phyloP scores from a whole-genome alignment of 2,329 filamentous ascomycete genomes.

The Pseudofabraea citricarpa region DNA sequence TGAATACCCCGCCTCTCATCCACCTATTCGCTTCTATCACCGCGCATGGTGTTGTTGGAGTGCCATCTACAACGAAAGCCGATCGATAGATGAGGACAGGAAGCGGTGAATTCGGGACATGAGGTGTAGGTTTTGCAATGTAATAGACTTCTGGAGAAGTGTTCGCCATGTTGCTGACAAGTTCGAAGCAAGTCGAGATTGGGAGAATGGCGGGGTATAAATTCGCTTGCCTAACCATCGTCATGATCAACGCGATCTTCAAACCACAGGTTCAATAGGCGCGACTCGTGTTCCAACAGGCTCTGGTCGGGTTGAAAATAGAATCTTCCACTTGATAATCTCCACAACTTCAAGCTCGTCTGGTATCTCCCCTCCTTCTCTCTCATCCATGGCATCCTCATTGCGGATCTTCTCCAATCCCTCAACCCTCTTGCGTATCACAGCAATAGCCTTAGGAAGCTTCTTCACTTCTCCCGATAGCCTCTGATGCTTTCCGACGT shows the following conservation, averaged over 20 bases:
- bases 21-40: conserved; percentile 27
- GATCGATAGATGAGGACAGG: conserved; percentile 32
- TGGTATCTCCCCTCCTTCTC: conserved; percentile 23
- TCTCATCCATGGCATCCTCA: conserved; percentile 11
- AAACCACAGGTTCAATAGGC: conserved; percentile 3
- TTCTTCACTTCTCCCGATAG: conserved; percentile 89
- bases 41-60: conserved; percentile 15
- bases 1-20: conserved; percentile 25
- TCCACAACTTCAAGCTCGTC: conserved; percentile 77
- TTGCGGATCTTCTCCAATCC: conserved; percentile 3
- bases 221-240: conserved; percentile 2
- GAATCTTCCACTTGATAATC: conserved; percentile 78
- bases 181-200: background rate
- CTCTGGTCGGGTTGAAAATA: conserved; percentile 82
- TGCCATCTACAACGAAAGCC: conserved; percentile 23
- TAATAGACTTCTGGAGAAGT: conserved; percentile 12
- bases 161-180: too few relatives aligned
- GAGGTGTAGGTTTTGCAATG: conserved; percentile 16
- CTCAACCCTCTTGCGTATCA: conserved; percentile 57
- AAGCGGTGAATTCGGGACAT: conserved; percentile 28
- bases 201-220: conserved; percentile 9
- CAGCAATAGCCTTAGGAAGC: conserved; percentile 69
- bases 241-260: too few relatives aligned
- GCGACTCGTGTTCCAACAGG: conserved; percentile 54
- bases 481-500: conserved; percentile 83